Evolutionary conservation across 78 protist species (phyloP).

Genomic region (Planoprotostelium fungivorum): DNA sequence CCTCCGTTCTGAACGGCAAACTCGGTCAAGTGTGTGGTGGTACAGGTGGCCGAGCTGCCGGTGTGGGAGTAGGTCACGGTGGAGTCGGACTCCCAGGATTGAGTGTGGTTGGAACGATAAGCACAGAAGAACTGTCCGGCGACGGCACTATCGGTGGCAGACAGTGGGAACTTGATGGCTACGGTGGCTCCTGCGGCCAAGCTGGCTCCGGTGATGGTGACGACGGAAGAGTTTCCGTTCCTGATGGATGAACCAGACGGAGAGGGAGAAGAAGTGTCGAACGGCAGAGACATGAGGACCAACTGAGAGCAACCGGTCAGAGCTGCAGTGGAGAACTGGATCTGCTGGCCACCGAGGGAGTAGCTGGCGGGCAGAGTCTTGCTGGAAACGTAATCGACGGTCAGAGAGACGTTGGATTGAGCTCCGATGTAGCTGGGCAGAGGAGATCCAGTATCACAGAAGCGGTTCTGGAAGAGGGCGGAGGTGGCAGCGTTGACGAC

Average conservation of each 20-base stretch:
- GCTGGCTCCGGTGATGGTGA: not conserved
- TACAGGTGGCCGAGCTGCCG: not conserved
- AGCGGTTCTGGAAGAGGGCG: not conserved
- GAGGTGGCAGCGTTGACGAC: not conserved
- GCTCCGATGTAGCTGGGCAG: no score
- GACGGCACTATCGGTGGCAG: not conserved
- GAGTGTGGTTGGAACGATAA: not conserved
- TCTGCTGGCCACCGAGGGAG: no score
- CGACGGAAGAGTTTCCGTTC: not conserved
- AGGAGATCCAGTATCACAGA: not conserved
- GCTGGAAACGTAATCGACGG: no score
- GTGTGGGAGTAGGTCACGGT: not conserved
- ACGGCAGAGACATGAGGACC: no score
- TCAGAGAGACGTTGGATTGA: no score
- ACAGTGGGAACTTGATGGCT: not conserved
- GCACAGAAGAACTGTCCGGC: not conserved
- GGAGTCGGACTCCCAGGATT: not conserved
- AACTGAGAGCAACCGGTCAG: no score
- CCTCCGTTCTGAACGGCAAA: not conserved
- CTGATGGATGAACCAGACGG: no score
- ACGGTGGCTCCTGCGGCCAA: not conserved
- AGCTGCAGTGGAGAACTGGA: no score
- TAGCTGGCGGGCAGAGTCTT: no score
- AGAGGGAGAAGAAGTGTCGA: no score
- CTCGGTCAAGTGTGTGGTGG: not conserved